phyloP scores from a whole-genome alignment of 2,329 filamentous ascomycete genomes.

The Hymenoscyphus scutula region DNA sequence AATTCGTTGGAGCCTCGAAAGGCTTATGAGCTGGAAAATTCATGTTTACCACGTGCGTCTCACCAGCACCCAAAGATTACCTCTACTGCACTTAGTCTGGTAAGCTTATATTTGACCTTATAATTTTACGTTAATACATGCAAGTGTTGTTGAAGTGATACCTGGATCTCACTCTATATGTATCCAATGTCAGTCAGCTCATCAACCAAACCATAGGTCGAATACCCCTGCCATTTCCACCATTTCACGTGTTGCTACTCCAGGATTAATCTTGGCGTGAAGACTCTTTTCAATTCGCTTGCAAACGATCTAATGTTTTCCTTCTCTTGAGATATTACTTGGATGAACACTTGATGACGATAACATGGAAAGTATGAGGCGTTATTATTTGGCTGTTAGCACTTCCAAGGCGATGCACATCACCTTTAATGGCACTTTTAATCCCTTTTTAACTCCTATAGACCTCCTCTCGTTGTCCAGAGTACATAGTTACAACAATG shows the following conservation, averaged over 20 bases:
- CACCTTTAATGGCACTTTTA: not conserved
- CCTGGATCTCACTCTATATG: not conserved
- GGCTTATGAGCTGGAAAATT: not conserved
- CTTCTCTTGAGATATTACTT: not conserved
- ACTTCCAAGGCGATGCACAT: not conserved
- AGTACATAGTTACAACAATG: too few relatives aligned
- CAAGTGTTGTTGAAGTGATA: not conserved
- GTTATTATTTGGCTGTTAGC: not conserved
- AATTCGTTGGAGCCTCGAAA: constrained; percentile 2
- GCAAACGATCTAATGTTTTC: not conserved
- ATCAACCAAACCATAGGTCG: not conserved
- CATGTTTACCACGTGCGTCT: not conserved
- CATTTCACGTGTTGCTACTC: not conserved
- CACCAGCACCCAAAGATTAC: not conserved
- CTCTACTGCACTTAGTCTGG: not conserved
- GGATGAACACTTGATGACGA: not conserved
- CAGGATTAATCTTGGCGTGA: not conserved
- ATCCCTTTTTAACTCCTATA: too few relatives aligned
- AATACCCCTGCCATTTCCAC: not conserved
- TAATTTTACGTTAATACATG: not conserved
- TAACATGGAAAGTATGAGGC: not conserved
- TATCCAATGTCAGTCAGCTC: not conserved
- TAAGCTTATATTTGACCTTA: not conserved
- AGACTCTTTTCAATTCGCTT: not conserved
- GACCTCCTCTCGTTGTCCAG: too few relatives aligned